Evolutionary conservation across 164 flowering plant species (phyloP), one percentile per base, ranked within the genome.

Genomic region (Chimonanthus praecox): DNA sequence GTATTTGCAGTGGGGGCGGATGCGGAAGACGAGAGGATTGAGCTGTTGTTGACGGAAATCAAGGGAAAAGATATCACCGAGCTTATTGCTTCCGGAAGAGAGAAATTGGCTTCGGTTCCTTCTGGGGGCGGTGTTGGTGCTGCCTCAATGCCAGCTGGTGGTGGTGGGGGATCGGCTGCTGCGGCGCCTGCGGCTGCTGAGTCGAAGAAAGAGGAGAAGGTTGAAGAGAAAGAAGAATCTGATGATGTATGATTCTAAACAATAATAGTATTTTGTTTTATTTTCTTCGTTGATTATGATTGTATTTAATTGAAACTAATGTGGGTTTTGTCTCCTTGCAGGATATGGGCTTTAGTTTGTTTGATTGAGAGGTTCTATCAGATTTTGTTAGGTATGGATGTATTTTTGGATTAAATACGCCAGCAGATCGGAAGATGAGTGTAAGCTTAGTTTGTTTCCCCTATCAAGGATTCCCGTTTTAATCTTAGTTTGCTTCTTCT

Each of bases 281-380:
- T 18, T 20, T 8, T 0, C 18, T 33, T 7, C 13, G 58, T 58
- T 10, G 47, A 45, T 6, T 48, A 8, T 10, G 16, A 10, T 45
- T 43, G 58, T 6, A 8, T 6, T 4, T 7, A 5, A 11, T 58
- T 71, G 63, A 3, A 33, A 5, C n/a, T 71, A 11, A 44, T 21
- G 7, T 70, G 3, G n/a, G 45, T 16, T 18, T 20, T 68, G 48
- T 49, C 15, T 21, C 63, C 15, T 61, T 76, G 73, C 88, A 83
- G 88, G 88, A 85, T 64, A 82, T 85, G 86, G 85, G 86, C 18
- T 85, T 83, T 70, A 78, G 88, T 79, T 78, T 85, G 13, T 85
- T 83, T 33, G 86, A 85, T 75, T 85, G 70, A 82, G 83, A 50
- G 10, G 16, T 8, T 54, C 16, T n/a, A 2, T 33, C 33, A 33